Conservation (phyloP, 192 early-diverging fungal genomes). For the Coemansia sp. region DNA sequence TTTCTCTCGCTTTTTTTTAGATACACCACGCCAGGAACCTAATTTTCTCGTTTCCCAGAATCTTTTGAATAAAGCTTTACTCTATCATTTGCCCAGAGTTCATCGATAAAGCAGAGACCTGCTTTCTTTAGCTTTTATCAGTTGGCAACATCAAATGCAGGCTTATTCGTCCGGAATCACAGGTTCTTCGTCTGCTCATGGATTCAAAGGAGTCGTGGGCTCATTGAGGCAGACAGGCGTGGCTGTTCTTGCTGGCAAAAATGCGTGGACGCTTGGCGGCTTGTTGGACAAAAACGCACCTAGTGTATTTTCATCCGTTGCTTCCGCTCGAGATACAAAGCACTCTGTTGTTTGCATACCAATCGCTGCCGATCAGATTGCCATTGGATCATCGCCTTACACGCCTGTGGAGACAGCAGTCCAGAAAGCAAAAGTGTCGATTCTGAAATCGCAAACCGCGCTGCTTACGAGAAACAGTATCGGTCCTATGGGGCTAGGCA, state of each 20-base stretch:
- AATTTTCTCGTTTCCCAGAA: background rate
- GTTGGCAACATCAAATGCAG: slow-evolving; percentile 21
- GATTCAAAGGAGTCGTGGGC: slow-evolving; percentile 7
- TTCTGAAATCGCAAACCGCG: background rate
- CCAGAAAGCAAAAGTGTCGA: background rate
- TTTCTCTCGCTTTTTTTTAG: background rate
- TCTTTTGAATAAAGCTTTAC: background rate
- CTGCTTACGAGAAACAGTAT: background rate
- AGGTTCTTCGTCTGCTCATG: slow-evolving; percentile 8
- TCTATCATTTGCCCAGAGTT: background rate
- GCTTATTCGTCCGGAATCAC: slow-evolving; percentile 13
- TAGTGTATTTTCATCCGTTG: background rate
- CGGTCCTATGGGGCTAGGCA: background rate
- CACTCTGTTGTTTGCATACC: too few species aligned
- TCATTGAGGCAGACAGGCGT: slow-evolving; percentile 5
- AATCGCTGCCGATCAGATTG: background rate
- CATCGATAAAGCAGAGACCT: background rate
- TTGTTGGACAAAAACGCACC: background rate
- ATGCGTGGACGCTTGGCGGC: background rate
- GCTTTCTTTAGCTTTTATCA: background rate
- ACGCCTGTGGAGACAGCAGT: background rate
- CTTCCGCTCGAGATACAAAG: background rate
- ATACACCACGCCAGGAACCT: background rate
- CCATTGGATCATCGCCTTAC: background rate
- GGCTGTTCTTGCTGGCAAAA: slow-evolving; percentile 2